Conservation (phyloP, 306 rosid genomes). For the Begonia masoniana region DNA sequence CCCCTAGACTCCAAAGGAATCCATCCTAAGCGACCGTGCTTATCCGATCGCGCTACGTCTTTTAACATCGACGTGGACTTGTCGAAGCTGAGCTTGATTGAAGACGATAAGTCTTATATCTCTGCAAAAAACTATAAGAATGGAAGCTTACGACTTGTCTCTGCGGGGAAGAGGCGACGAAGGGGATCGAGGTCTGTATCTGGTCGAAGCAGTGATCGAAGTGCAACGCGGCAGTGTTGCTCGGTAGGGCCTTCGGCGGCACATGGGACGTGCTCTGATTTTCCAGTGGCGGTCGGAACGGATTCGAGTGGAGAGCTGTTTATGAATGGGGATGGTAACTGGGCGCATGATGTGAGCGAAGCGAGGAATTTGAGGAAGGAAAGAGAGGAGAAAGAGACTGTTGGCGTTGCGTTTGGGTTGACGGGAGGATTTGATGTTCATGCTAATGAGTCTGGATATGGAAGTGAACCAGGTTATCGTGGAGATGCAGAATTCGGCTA, state of each 20-base stretch:
- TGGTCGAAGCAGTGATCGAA: conserved; percentile 96
- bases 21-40: conserved; percentile 76
- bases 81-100: conserved; percentile 54
- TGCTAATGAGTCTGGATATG: conserved; percentile 84
- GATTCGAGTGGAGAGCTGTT: conserved; percentile 97
- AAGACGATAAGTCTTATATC: conserved; percentile 34
- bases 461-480: conserved; percentile 98
- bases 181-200: conserved; percentile 89
- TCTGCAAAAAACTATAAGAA: conserved; percentile 10
- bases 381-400: conserved; percentile 65
- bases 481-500: conserved; percentile 97
- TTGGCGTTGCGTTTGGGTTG: conserved; percentile 49
- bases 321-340: conserved; percentile 67
- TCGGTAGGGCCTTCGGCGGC: conserved; percentile 92
- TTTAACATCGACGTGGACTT: conserved; percentile 52
- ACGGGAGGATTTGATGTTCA: conserved; percentile 57
- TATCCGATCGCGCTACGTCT: conserved; percentile 71
- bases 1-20: conserved; percentile 30
- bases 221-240: conserved; percentile 76
- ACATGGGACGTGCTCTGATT: conserved; percentile 86
- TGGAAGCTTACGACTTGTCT: conserved; percentile 28
- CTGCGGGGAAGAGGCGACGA: conserved; percentile 74
- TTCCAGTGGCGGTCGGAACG: conserved; percentile 82
- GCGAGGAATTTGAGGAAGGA: conserved; percentile 71
- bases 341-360: conserved; percentile 90